Percentiles rank a stretch among this genome's conserved stretches.
Evolutionary conservation across 345 rosid genomes (phyloP).

Genomic region (Brassica rapa): DNA sequence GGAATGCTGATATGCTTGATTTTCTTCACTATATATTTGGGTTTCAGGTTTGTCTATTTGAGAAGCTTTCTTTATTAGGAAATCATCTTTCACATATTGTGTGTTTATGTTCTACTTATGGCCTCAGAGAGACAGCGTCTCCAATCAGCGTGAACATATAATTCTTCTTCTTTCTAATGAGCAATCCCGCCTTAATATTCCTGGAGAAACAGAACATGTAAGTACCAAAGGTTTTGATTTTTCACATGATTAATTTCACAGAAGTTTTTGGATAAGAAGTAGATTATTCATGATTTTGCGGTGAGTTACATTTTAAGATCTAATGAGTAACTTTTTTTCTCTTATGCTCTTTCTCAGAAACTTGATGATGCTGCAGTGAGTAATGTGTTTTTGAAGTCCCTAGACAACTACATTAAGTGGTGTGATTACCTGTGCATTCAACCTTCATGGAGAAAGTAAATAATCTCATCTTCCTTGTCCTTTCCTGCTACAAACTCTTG

Average conservation of each 20-base stretch:
- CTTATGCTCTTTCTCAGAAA: conserved; percentile 48
- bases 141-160: conserved; percentile 92
- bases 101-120: conserved; percentile 6
- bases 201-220: conserved; percentile 76
- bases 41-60: conserved; percentile 75
- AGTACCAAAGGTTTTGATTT: conserved; percentile 32
- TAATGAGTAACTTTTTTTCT: not conserved
- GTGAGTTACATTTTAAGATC: conserved; percentile 10
- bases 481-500: conserved; percentile 28
- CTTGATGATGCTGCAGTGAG: conserved; percentile 80
- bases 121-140: conserved; percentile 84
- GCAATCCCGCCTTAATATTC: conserved; percentile 80
- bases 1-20: conserved; percentile 80
- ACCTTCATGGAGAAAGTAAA: conserved; percentile 89
- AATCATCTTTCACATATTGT: not conserved
- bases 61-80: not conserved
- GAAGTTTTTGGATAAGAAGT: not conserved
- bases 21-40: conserved; percentile 88
- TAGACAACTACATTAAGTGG: conserved; percentile 91
- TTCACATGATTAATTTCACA: conserved; percentile 12
- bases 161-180: conserved; percentile 91
- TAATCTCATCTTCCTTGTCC: conserved; percentile 9
- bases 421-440: conserved; percentile 79
- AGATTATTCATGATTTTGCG: not conserved
- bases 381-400: conserved; percentile 71